Base-by-base conservation (phyloP, 805 yeast species). In the Candida krabiensis region DNA sequence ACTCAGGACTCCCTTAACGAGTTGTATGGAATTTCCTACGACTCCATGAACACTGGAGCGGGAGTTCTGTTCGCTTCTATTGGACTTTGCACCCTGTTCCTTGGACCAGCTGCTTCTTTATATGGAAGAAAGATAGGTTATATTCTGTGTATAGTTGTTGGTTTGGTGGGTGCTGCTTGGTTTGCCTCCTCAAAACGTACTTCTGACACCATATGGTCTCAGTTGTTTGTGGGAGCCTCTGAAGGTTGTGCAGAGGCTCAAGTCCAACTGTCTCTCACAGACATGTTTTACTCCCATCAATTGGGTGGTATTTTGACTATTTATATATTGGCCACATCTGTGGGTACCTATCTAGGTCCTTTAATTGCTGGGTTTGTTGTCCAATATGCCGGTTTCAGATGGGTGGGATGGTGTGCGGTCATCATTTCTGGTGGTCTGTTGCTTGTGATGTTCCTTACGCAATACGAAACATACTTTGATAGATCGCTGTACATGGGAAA, bases 281-380 rank as follows among this genome's bases (percentile, higher is more conserved):
- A 87, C 56, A 73, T 85, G 56, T 86, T 77, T 56, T 86, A 72
- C 61, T 83, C 79, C 47, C 95, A 86, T 58, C 89, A 86, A 55
- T 67, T 86, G 17, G 88, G 90, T 35, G 67, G 80, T 19, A 79
- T 78, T 9, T 70, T 87, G 59, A 86, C 93, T 0, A 67, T 80
- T 12, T 87, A 86, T 61, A 85, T 84, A 45, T 54, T 85, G 63
- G 80, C 86, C 18, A 80, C 88, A 4, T 79, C 89, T 23, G 74
- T 80, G 11, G 91, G 93, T 38, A 82, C 90, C 2, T 86, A 80
- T 55, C 63, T 86, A 43, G 91, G 93, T 2, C 95, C 95, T 2
- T 63, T 86, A 37, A 71, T 84, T 46, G 90, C 88, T 14, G 89
- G 88, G n/a, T 78, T 80, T 50, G 77, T 84, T 46, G 74, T 80